These are phyloP conservation scores for Candida ipomoeae DNA, from an alignment of 805 yeast genomes.

Conservation along the genomic window DNA sequence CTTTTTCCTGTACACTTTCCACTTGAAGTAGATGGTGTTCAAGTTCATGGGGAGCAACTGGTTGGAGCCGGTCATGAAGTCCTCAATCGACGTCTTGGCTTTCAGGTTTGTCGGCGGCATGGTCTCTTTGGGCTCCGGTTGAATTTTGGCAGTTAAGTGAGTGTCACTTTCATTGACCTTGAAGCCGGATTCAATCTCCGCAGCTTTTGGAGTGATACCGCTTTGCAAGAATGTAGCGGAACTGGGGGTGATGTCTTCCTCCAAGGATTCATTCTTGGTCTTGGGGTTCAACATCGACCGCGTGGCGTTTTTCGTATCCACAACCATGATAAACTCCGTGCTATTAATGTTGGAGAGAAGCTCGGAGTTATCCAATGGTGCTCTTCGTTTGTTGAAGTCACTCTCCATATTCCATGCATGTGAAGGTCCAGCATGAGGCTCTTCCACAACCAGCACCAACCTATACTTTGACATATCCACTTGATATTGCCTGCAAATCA, in stretches of 20 bases:
- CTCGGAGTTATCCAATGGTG: conserved; percentile 7
- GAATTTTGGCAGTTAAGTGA: not conserved
- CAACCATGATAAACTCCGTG: conserved; percentile 20
- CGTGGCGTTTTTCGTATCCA: conserved; percentile 8
- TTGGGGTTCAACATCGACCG: conserved; percentile 14
- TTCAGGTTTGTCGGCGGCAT: not conserved
- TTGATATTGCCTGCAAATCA: conserved; percentile 27
- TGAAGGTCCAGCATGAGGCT: not conserved
- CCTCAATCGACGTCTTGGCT: conserved; percentile 19
- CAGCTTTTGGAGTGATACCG: conserved; percentile 23
- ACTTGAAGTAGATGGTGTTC: conserved; percentile 68
- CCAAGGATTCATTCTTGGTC: conserved; percentile 13
- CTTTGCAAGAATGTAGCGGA: conserved; percentile 19
- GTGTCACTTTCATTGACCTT: not conserved
- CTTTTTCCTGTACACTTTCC: conserved; percentile 85
- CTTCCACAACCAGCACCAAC: not conserved
- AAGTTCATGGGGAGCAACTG: conserved; percentile 29
- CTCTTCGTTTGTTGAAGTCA: not conserved
- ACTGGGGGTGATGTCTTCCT: conserved; percentile 28
- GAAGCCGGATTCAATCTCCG: not conserved
- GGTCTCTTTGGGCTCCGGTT: not conserved
- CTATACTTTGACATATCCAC: conserved; percentile 25
- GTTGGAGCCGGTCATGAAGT: conserved; percentile 10
- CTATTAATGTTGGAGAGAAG: conserved; percentile 7
- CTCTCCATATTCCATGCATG: conserved; percentile 3